Conservation (phyloP, 768 basidiomycete species). For the Antrodiella citrinella region DNA sequence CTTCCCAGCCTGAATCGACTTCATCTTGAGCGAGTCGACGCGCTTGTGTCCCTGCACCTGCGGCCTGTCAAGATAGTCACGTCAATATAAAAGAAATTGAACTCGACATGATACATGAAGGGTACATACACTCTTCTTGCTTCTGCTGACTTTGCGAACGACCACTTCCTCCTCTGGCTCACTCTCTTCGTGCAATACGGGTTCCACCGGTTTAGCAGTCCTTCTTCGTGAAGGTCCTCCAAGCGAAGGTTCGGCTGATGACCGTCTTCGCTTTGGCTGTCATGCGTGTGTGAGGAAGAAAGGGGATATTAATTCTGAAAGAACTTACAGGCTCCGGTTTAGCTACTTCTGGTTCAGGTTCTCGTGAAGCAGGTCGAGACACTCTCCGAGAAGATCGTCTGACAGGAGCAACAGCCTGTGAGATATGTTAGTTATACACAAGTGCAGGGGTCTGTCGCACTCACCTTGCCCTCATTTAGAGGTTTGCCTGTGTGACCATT, state of each 20-base stretch:
- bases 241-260: conserved; percentile 67
- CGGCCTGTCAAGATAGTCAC: conserved; percentile 24
- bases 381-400: conserved; percentile 58
- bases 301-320: not conserved
- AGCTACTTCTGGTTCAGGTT: conserved; percentile 16
- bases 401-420: conserved; percentile 17
- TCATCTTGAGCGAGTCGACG: conserved; percentile 42
- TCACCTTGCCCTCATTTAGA: conserved; percentile 38
- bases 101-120: not conserved
- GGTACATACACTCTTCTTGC: conserved; percentile 46
- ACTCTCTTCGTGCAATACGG: conserved; percentile 59
- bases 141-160: conserved; percentile 50
- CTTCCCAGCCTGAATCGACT: conserved; percentile 84
- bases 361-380: conserved; percentile 45
- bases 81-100: conserved; percentile 3
- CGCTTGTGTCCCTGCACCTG: conserved; percentile 41
- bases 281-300: conserved; percentile 3
- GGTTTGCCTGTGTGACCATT: conserved; percentile 79
- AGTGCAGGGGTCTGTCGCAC: conserved; percentile 25
- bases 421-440: conserved; percentile 14
- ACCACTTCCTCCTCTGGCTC: conserved; percentile 65
- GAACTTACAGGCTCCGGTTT: conserved; percentile 50
- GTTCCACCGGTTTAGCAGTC: conserved; percentile 28
- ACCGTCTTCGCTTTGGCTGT: conserved; percentile 73
- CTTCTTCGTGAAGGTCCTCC: conserved; percentile 37